These are phyloP conservation scores for Calonectria henricotiae DNA, from an alignment of 2,329 filamentous ascomycete genomes.

Conservation along the genomic window DNA sequence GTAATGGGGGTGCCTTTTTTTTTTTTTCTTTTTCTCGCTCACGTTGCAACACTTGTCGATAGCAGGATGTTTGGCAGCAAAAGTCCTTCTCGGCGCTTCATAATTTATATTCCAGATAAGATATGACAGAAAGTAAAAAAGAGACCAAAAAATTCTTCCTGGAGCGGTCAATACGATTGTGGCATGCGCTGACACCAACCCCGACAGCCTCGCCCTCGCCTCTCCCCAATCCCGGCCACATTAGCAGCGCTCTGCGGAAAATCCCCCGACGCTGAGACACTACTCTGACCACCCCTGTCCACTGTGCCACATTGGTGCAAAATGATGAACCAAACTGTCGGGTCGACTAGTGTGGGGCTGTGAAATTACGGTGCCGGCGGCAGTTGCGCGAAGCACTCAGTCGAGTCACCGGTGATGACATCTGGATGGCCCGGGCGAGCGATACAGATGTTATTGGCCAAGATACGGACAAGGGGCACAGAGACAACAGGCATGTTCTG, in stretches of 20 bases:
- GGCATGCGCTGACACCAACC: constrained; percentile 21
- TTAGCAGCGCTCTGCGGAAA: constrained; percentile 33
- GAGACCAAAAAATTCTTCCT: neutral
- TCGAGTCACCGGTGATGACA: constrained; percentile 8
- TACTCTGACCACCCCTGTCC: constrained; percentile 43
- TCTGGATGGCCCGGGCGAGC: neutral
- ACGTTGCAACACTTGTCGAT: neutral
- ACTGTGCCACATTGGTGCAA: constrained; percentile 49
- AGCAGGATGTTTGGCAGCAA: neutral
- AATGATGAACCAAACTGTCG: constrained; percentile 51
- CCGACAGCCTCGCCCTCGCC: constrained; percentile 28
- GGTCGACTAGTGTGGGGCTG: constrained; percentile 45
- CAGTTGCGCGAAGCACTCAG: constrained; percentile 41
- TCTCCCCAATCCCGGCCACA: constrained; percentile 29
- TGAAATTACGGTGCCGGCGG: constrained; percentile 50
- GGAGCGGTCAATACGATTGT: neutral
- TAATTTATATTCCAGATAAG: neutral
- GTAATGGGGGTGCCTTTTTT: constrained; percentile 1
- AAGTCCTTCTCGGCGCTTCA: neutral
- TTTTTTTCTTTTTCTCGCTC: neutral
- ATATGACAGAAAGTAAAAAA: neutral
- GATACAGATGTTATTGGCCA: constrained; percentile 14
- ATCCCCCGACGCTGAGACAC: constrained; percentile 50
- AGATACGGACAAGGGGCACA: neutral
- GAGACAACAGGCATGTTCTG: neutral